These are phyloP conservation scores for Aureobasidium sp. DNA, from an alignment of 2,329 filamentous ascomycete genomes.

Conservation along the genomic window DNA sequence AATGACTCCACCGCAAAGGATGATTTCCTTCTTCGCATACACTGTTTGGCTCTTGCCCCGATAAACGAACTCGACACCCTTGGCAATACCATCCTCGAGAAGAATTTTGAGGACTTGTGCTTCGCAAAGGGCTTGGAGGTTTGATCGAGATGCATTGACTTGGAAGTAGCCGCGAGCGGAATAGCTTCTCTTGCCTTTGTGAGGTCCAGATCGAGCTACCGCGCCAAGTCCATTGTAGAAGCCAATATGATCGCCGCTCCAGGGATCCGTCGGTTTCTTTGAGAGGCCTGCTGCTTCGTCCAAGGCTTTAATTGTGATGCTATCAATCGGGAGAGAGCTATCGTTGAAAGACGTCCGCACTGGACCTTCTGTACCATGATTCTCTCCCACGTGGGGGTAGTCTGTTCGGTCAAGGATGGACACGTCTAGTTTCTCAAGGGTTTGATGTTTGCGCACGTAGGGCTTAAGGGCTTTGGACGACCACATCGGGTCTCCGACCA, in stretches of 20 bases:
- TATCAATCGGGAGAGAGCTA: conserved; percentile 29
- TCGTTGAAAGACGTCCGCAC: conserved; percentile 33
- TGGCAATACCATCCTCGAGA: conserved; percentile 32
- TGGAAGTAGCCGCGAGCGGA: conserved; percentile 33
- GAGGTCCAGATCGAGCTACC: conserved; percentile 24
- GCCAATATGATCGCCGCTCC: conserved; percentile 33
- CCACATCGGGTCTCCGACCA: conserved; percentile 39
- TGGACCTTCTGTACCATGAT: conserved; percentile 31
- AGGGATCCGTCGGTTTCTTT: conserved; percentile 33
- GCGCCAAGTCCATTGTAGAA: conserved; percentile 30
- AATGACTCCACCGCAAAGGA: conserved; percentile 52
- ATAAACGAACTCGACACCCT: conserved; percentile 39
- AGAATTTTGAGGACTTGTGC: conserved; percentile 43
- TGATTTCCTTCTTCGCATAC: conserved; percentile 43
- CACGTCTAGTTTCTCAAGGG: conserved; percentile 29
- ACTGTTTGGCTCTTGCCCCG: conserved; percentile 32
- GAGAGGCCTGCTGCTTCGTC: conserved; percentile 30
- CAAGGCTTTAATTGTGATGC: conserved; percentile 32
- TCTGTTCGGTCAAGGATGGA: conserved; percentile 24
- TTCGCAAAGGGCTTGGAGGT: conserved; percentile 43
- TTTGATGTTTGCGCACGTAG: conserved; percentile 38
- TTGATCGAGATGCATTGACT: conserved; percentile 33
- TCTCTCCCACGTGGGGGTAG: conserved; percentile 29
- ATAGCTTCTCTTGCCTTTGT: conserved; percentile 32
- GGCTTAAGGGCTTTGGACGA: conserved; percentile 41